Evolutionary conservation across 352 stramenopile species (phyloP).

Genomic region (Thraustochytrium sp.): DNA sequence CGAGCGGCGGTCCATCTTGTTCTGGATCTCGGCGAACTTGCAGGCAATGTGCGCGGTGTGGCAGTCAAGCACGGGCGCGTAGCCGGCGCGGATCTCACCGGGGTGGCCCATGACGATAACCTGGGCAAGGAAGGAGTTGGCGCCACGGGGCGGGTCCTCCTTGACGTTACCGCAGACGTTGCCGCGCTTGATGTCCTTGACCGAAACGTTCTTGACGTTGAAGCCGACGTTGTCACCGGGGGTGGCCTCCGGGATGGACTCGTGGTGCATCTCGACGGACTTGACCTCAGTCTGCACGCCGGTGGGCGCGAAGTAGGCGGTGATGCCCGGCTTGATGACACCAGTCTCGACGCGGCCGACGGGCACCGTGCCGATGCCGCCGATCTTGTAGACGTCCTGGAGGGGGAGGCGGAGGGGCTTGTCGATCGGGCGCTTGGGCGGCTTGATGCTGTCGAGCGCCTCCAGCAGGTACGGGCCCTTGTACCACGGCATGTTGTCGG

Average conservation of each 20-base stretch:
- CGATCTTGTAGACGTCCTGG: slow-evolving; percentile 96
- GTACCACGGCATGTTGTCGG: slow-evolving; percentile 93
- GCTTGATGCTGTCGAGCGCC: slow-evolving; percentile 54
- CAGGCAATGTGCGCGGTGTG: slow-evolving; percentile 94
- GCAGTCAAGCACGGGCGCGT: slow-evolving; percentile 91
- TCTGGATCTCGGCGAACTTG: slow-evolving; percentile 84
- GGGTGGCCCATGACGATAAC: slow-evolving; percentile 93
- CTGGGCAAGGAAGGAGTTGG: slow-evolving; percentile 84
- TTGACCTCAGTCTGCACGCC: slow-evolving; percentile 85
- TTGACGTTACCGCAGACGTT: slow-evolving; percentile 86
- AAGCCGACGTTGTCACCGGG: slow-evolving; percentile 94
- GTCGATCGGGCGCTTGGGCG: slow-evolving; percentile 80
- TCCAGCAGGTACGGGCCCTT: slow-evolving; percentile 70
- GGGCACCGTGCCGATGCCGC: slow-evolving; percentile 90
- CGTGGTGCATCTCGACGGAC: slow-evolving; percentile 94
- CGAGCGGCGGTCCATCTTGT: slow-evolving; percentile 92
- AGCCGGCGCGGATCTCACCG: slow-evolving; percentile 82
- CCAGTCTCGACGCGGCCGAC: slow-evolving; percentile 93
- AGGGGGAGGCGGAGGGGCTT: slow-evolving; percentile 92
- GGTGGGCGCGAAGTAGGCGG: slow-evolving; percentile 77
- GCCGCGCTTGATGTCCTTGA: slow-evolving; percentile 87
- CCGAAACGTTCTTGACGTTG: slow-evolving; percentile 90
- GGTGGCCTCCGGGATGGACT: slow-evolving; percentile 76
- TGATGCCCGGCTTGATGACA: slow-evolving; percentile 86
- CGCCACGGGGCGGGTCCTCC: slow-evolving; percentile 75